Base-by-base conservation (phyloP, 1,284 basidiomycete genomes). In the Hemileia vastatrix region DNA sequence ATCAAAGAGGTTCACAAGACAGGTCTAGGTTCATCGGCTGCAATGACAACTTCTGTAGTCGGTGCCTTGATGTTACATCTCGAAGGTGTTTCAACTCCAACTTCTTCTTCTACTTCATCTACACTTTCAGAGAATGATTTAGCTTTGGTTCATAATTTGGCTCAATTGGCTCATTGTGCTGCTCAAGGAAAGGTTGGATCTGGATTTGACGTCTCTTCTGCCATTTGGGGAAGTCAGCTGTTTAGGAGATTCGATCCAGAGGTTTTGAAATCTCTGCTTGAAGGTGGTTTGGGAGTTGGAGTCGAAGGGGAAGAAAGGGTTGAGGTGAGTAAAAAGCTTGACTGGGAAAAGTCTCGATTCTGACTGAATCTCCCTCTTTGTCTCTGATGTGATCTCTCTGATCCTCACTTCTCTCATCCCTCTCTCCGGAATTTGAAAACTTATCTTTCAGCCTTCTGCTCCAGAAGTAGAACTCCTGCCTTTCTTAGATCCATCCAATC, bases 151-250 rank as follows among this genome's bases (percentile, higher is more conserved):
- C 95, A 98, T 77, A 93, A 95, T 71, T 81, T 89, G 18, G 85
- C 94, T 0, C 94, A 98, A 75, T 92, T 88, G 69, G 84, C 91
- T 3, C 94, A 98, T 76, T 96, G 93, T 71, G 81, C 92, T 31
- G 95, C 94, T 0, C 94, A 98, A 77, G 94, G 95, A 47, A 98
- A 98, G 77, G 86, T 98, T 13, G 94, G 94, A 36, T 90, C 87
- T 68, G 94, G 94, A 1, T 98, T 98, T 77, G 94, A 98, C 74
- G 89, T 98, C 52, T 86, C 90, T 21, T 84, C 90, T 0, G 93
- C 93, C 0, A 87, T 91, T 3, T 97, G 88, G 78, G 94, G 94
- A 6, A 93, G 90, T 71, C 94, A 97, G 69, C 73, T 92, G 2
- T 98, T 96, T 77, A 86, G 84, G 45, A 83, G 93, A 51, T 98